Evolutionary conservation across 805 yeast species (phyloP).

Genomic region (Starmerella stellata): DNA sequence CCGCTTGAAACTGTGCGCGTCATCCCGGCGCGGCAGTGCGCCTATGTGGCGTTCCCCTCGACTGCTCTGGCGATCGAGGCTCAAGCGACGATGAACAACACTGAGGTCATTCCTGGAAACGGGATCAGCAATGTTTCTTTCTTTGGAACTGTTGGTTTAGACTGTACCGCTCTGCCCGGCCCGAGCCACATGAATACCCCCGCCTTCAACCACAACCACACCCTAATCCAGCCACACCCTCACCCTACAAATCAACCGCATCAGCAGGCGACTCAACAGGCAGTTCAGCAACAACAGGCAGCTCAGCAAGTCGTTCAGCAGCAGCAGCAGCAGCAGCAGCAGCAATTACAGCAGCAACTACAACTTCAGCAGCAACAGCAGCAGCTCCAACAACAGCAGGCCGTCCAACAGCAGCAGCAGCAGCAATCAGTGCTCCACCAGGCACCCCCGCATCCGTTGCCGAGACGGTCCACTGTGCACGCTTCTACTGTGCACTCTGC

Average conservation of each 20-base stretch:
- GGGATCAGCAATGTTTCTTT: conserved; percentile 59
- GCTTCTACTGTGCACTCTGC: background rate
- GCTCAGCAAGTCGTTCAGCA: background rate
- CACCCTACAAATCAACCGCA: too few species aligned
- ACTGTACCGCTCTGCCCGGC: background rate
- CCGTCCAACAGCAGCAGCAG: background rate
- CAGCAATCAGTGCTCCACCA: background rate
- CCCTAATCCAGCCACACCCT: background rate
- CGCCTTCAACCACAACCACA: background rate
- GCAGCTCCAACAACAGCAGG: background rate
- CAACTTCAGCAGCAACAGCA: background rate
- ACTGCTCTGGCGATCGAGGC: conserved; percentile 66
- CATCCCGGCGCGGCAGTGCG: conserved; percentile 29
- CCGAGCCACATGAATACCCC: background rate
- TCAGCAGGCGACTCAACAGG: too few species aligned
- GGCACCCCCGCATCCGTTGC: background rate
- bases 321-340: background rate
- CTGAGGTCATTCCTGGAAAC: conserved; percentile 67
- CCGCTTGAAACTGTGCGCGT: conserved; percentile 42
- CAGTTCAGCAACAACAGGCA: background rate
- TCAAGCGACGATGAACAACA: conserved; percentile 58
- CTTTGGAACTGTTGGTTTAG: conserved; percentile 6
- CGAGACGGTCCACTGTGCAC: background rate
- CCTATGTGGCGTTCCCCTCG: conserved; percentile 53
- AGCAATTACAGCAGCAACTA: background rate